Evolutionary conservation across 331 rosid genomes (phyloP).

Genomic region (Acacia concinna): DNA sequence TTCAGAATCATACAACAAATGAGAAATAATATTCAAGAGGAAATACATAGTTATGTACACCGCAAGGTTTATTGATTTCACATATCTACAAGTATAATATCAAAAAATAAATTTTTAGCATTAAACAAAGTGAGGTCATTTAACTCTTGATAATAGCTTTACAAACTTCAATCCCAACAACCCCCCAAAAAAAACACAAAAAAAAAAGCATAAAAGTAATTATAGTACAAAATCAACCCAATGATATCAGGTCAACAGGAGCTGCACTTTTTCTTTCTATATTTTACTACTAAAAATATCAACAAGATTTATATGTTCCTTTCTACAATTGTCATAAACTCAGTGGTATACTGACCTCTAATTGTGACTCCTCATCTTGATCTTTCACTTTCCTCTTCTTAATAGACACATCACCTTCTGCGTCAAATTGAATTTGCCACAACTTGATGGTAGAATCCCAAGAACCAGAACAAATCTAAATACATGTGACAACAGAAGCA

Average conservation of each 20-base stretch:
- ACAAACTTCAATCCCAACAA: background rate
- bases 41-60: conserved; percentile 3
- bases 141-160: conserved; percentile 8
- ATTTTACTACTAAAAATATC: background rate
- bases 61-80: background rate
- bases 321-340: background rate
- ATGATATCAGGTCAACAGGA: background rate
- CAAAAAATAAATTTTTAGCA: background rate
- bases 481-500: conserved; percentile 15
- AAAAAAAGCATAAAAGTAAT: background rate
- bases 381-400: conserved; percentile 75
- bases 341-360: conserved; percentile 56
- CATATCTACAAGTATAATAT: background rate
- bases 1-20: conserved; percentile 3
- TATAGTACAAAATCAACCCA: background rate
- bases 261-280: background rate
- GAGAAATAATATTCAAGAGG: background rate
- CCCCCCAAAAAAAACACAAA: background rate
- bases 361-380: conserved; percentile 59
- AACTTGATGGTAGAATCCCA: conserved; percentile 90
- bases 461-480: conserved; percentile 89
- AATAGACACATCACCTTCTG: conserved; percentile 60
- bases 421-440: conserved; percentile 61
- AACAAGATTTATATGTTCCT: background rate
- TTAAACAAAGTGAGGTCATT: conserved; percentile 18